Evolutionary conservation across 345 rosid genomes (phyloP), one percentile per base, ranked within the genome.

Genomic region (Microcos paniculata): DNA sequence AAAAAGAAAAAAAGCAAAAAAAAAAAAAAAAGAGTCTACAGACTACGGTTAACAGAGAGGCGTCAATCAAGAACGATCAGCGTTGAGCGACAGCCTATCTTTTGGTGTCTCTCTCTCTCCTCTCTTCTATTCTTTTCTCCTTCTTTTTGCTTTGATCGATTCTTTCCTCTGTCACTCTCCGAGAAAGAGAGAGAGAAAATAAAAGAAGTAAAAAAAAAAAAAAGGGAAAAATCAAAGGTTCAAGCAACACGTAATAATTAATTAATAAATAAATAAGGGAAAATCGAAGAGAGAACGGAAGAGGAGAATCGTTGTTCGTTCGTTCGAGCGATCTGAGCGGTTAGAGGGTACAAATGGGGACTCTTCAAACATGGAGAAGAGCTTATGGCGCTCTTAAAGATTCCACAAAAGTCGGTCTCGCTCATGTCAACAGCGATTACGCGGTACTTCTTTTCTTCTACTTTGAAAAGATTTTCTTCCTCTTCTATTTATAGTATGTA

Each of bases 351-450:
- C 81, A 74, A 75, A 94, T 96, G 99, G 98, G 91, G 53, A 92
- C 99, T 75, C 94, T 96, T 26, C 98, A 94, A 86, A 87, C 97
- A 24, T 96, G 97, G 97, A 87, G 98, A 64, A 92, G 86, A 78
- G 98, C 98, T 52, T 96, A 91, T 51, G 99, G 98, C 55, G 99
- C 98, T 65, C 82, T 96, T 84, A 96, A 96, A 77, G 98, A 96
- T 73, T 59, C 90, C 87, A 96, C 99, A 82, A 96, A 96, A 94
- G 98, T 96, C 88, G 99, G 99, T 48, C 93, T 96, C 68, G 98
- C 98, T 78, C 99, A 96, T 67, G 98, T 96, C 84, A 96, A 96
- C 85, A 92, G 97, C 85, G 98, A 94, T 78, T 96, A 83, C 71
- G 97, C 99, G 84, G 99, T 96, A 83, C 49, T 75, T 77, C 42